Evolutionary conservation across 192 early-diverging fungal species (phyloP).

Genomic region (Haplosporangium gracile): DNA sequence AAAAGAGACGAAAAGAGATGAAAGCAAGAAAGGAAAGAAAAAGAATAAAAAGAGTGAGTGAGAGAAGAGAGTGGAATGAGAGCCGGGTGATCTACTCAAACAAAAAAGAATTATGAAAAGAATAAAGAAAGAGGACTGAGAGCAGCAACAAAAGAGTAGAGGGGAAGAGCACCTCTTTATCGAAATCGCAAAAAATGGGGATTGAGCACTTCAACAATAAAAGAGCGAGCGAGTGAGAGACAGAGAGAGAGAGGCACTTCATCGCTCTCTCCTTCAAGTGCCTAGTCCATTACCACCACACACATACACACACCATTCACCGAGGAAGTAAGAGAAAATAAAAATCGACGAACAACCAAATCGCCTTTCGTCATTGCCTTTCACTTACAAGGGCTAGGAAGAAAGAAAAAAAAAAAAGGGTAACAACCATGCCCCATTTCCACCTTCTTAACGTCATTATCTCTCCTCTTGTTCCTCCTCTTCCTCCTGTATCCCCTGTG

Average conservation of each 20-base stretch:
- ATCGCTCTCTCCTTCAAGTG: too few species aligned
- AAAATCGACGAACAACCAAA: too few species aligned
- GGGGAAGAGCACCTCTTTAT: background rate
- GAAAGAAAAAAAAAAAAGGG: too few species aligned
- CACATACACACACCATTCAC: too few species aligned
- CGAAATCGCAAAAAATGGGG: background rate
- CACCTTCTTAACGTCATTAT: background rate
- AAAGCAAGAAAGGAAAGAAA: background rate
- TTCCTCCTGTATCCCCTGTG: too few species aligned
- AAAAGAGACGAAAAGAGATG: background rate
- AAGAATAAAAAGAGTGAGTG: background rate
- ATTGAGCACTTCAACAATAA: background rate
- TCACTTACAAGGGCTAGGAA: too few species aligned
- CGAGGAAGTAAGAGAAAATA: too few species aligned
- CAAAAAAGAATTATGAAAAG: background rate
- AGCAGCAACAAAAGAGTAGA: background rate
- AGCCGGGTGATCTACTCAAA: conserved; percentile 1
- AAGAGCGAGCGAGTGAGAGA: background rate
- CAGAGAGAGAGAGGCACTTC: background rate
- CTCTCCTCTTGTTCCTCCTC: background rate
- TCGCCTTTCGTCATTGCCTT: too few species aligned
- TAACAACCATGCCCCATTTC: background rate
- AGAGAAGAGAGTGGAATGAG: conserved; percentile 1
- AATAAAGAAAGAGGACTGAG: background rate
- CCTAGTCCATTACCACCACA: too few species aligned